These are phyloP conservation scores for Hymenoscyphus fraxineus DNA, from an alignment of 2,329 filamentous ascomycete genomes.

Conservation along the genomic window DNA sequence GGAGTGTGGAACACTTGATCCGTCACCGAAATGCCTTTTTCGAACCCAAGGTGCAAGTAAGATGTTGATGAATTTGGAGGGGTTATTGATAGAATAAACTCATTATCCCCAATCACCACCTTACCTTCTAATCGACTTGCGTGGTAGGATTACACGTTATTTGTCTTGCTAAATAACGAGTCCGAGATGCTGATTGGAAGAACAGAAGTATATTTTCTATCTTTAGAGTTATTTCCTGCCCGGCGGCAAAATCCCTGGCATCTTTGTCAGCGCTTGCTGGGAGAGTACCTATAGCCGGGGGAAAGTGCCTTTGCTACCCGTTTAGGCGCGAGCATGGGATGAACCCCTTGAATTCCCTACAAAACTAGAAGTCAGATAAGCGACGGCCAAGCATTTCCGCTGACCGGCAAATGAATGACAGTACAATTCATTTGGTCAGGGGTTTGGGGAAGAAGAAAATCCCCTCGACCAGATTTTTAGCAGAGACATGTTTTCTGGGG, in stretches of 20 bases:
- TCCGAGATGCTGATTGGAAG: background rate
- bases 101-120: background rate
- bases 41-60: background rate
- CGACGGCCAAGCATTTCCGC: background rate
- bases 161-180: background rate
- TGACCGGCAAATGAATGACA: background rate
- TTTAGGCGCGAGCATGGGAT: background rate
- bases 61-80: background rate
- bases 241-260: background rate
- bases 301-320: background rate
- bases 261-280: background rate
- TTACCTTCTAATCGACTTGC: background rate
- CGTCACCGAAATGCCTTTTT: background rate
- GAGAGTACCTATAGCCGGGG: background rate
- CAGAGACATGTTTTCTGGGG: background rate
- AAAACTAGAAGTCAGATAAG: background rate
- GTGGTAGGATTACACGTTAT: background rate
- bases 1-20: background rate
- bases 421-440: background rate
- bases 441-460: background rate
- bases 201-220: background rate
- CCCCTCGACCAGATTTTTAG: background rate
- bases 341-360: background rate
- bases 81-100: constrained; percentile 1
- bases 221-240: background rate